Evolutionary conservation across 176 grass and related monocot species (phyloP).

Genomic region (Cocos nucifera): DNA sequence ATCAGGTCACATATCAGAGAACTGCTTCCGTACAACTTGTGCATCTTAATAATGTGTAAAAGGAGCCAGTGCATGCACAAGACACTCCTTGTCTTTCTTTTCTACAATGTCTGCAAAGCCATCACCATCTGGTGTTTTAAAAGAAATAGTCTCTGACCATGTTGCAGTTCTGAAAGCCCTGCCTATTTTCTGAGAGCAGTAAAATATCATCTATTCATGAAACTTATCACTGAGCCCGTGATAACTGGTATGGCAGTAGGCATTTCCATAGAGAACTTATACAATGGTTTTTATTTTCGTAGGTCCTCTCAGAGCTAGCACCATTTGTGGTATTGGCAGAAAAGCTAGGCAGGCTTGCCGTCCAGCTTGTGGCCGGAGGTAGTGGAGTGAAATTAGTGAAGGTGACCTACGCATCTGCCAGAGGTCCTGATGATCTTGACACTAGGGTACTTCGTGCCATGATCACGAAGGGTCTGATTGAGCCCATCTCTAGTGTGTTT

Average conservation of each 20-base stretch:
- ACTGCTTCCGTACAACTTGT: too few species aligned
- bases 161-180: too few species aligned
- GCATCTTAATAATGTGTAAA: too few species aligned
- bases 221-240: neutral
- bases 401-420: neutral
- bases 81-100: too few species aligned
- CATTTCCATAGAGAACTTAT: neutral
- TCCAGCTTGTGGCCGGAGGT: slow-evolving; percentile 5
- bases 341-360: neutral
- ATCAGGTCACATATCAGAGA: too few species aligned
- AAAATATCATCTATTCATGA: neutral
- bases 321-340: slow-evolving; percentile 4
- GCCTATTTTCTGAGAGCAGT: too few species aligned
- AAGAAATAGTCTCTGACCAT: too few species aligned
- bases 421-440: slow-evolving; percentile 6
- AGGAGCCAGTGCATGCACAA: too few species aligned
- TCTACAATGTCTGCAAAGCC: too few species aligned
- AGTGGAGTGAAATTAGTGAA: slow-evolving; percentile 2
- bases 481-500: slow-evolving; percentile 6
- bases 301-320: slow-evolving; percentile 7
- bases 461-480: slow-evolving; percentile 4
- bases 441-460: slow-evolving; percentile 7
- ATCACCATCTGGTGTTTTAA: too few species aligned
- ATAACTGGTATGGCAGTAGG: neutral
- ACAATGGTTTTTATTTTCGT: too few species aligned